These are phyloP conservation scores for Mycena filopes DNA, from an alignment of 768 basidiomycete genomes.

Conservation along the genomic window DNA sequence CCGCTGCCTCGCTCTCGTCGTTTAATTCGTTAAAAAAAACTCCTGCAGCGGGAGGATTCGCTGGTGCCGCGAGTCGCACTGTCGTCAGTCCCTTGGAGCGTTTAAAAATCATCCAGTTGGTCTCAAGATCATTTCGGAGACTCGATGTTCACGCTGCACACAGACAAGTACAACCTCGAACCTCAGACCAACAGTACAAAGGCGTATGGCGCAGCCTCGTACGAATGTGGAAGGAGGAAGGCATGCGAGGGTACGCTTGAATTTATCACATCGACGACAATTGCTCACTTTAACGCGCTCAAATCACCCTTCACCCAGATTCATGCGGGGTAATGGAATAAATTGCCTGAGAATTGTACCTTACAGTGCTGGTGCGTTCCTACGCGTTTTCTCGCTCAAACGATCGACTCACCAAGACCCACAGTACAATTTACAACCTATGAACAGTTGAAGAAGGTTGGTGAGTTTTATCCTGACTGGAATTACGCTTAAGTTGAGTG, in stretches of 20 bases:
- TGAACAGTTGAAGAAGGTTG: constrained; percentile 89
- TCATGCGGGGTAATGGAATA: constrained; percentile 93
- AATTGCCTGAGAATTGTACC: constrained; percentile 95
- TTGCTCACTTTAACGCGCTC: not conserved
- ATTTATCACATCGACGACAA: not conserved
- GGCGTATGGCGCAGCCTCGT: constrained; percentile 87
- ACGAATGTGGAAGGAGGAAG: constrained; percentile 95
- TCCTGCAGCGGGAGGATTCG: constrained; percentile 62
- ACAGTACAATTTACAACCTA: constrained; percentile 90
- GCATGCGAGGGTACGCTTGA: constrained; percentile 75
- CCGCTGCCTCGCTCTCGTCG: constrained; percentile 1
- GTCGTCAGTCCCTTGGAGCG: constrained; percentile 93
- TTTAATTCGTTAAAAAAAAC: not conserved
- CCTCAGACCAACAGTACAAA: constrained; percentile 73
- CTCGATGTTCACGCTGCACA: not conserved
- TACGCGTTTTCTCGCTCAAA: not conserved
- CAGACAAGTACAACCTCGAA: constrained; percentile 90
- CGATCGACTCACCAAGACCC: constrained; percentile 10
- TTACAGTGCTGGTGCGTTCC: constrained; percentile 52
- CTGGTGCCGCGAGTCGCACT: constrained; percentile 81
- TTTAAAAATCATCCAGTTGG: constrained; percentile 96
- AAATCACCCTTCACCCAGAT: constrained; percentile 49
- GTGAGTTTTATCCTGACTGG: constrained; percentile 23
- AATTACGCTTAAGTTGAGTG: constrained; percentile 46
- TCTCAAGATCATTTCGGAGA: constrained; percentile 34